phyloP scores from a whole-genome alignment of 2,329 filamentous ascomycete species.

The Colletotrichum falcatum region DNA sequence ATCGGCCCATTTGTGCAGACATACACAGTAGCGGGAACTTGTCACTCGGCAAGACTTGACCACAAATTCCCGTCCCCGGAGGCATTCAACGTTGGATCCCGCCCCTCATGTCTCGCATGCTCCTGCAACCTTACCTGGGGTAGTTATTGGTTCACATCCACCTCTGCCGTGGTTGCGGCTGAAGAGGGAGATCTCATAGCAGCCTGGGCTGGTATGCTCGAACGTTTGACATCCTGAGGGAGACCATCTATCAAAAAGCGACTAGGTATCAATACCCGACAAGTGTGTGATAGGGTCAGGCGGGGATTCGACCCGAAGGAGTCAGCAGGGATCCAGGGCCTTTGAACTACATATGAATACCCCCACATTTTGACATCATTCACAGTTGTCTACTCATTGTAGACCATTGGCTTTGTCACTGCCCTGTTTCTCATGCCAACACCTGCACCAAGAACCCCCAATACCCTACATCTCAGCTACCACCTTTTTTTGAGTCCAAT shows the following conservation, averaged over 20 bases:
- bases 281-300: slow-evolving; percentile 22
- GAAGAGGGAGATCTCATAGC: neutral
- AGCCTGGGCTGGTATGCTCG: neutral
- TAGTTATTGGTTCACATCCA: neutral
- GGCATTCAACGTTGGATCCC: slow-evolving; percentile 2
- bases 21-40: slow-evolving; percentile 18
- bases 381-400: neutral
- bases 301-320: slow-evolving; percentile 23
- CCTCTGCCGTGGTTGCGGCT: neutral
- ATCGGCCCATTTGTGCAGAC: slow-evolving; percentile 31
- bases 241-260: slow-evolving; percentile 13
- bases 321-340: slow-evolving; percentile 28
- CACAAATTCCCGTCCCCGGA: neutral
- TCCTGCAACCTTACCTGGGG: neutral
- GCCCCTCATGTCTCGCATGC: neutral
- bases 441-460: neutral
- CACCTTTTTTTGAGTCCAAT: slow-evolving; percentile 15
- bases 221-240: slow-evolving; percentile 6
- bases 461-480: slow-evolving; percentile 10
- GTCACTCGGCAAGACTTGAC: neutral
- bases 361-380: slow-evolving; percentile 27
- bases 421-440: neutral
- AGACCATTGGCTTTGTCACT: neutral
- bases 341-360: neutral
- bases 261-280: neutral